Evolutionary conservation across 2,329 filamentous ascomycete genomes (phyloP), one percentile per base, ranked within the genome.

Genomic region (Microdochium bolleyi): DNA sequence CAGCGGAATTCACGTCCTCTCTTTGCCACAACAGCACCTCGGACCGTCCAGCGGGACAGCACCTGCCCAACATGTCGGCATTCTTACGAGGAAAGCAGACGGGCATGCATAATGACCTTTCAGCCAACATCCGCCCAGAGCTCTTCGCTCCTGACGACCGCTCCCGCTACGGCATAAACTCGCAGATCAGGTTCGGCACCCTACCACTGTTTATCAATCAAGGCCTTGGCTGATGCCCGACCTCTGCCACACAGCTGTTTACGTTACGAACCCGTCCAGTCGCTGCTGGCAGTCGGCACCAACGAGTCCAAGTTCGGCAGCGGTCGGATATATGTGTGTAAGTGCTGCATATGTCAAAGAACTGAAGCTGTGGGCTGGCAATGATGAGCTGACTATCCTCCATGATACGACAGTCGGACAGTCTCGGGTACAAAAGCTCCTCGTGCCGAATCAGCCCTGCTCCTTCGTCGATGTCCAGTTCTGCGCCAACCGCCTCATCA

Each of bases 31-130:
- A 30, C 27, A 30, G 5, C 27, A 11, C 11, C 27, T 19, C 41
- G n/a, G 41, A 13, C 22, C 19, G 21, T 5, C 11, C 27, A 5
- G 27, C 27, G 11, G 27, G 11, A 5, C n/a, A 7, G 22, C 13
- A 22, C 19, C 41, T 8, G 19, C 13, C 41, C 60, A 64, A 54
- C 49, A 96, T 96, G 92, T 84, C 92, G 52, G 83, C 88, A 62
- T 92, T 97, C 67, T 75, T 99, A 57, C 81, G 94, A 67, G 88
- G 89, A 62, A 96, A 95, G 78, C 94, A 97, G 78, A 83, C 90
- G 53, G 94, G 94, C 64, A 87, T 99, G 62, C 87, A 91, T 67
- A 89, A 87, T 71, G 94, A 97, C 73, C 80, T 99, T 59, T 96
- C 92, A 51, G 84, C 85, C 19, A 88, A 86, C 59, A 83, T 97